Conservation (phyloP, 805 yeast species). For the Debaryomyces castellii region DNA sequence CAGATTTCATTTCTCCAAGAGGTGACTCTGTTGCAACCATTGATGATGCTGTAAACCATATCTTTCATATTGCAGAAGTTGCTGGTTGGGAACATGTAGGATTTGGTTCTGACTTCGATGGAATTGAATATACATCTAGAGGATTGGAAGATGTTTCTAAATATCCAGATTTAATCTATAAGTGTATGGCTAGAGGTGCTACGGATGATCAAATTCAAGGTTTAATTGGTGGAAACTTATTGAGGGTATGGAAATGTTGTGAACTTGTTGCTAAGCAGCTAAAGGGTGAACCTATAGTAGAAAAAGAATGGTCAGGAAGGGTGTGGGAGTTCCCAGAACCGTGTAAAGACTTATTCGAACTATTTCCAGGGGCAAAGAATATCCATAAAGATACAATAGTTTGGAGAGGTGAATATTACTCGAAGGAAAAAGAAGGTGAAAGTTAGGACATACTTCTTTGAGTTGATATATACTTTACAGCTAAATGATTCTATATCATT, state of each 20-base stretch:
- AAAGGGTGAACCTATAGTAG: slow-evolving; percentile 25
- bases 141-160: slow-evolving; percentile 55
- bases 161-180: slow-evolving; percentile 45
- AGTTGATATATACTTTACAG: too few species aligned
- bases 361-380: background rate
- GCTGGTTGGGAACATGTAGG: slow-evolving; percentile 54
- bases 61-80: slow-evolving; percentile 37
- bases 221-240: slow-evolving; percentile 45
- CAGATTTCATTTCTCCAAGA: slow-evolving; percentile 28
- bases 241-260: slow-evolving; percentile 46
- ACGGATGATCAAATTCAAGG: slow-evolving; percentile 41
- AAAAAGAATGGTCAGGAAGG: slow-evolving; percentile 43
- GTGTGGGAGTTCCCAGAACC: slow-evolving; percentile 32
- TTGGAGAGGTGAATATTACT: background rate
- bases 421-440: too few species aligned
- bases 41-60: slow-evolving; percentile 47
- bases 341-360: background rate
- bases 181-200: slow-evolving; percentile 33
- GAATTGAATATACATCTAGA: slow-evolving; percentile 45
- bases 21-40: slow-evolving; percentile 27
- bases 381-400: background rate
- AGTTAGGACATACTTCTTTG: too few species aligned
- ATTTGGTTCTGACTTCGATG: slow-evolving; percentile 53
- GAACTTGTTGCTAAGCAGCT: slow-evolving; percentile 21
- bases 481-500: too few species aligned